Conservation (phyloP, 768 basidiomycete genomes). For the Coprinopsis cinerea region DNA sequence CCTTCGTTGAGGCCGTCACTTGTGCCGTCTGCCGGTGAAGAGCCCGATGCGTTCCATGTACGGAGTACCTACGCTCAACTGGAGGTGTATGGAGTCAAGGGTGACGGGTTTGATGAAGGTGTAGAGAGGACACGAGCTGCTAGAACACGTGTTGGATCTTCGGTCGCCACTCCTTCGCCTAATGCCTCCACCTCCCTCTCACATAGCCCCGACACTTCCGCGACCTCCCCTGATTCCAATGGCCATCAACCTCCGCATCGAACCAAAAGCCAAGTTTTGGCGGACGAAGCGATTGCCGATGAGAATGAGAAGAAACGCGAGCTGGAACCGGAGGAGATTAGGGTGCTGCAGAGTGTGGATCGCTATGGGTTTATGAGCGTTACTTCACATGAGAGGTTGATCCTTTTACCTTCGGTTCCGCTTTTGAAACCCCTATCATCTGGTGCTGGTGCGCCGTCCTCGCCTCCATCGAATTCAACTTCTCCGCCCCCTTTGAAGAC, state of each 20-base stretch:
- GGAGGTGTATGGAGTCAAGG: constrained; percentile 86
- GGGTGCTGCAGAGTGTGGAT: constrained; percentile 74
- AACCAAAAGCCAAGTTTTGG: constrained; percentile 42
- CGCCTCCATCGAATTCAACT: neutral
- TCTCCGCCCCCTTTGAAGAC: constrained; percentile 17
- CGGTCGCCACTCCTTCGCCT: neutral
- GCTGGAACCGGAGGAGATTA: constrained; percentile 66
- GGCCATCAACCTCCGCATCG: constrained; percentile 12
- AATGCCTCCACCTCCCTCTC: neutral
- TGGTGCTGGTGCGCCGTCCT: neutral
- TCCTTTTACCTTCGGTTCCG: constrained; percentile 48
- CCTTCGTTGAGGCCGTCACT: constrained; percentile 35
- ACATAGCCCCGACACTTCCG: neutral
- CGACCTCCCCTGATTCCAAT: neutral
- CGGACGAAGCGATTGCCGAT: constrained; percentile 49
- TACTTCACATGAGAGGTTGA: constrained; percentile 78
- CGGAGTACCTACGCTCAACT: constrained; percentile 85
- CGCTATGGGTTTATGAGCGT: constrained; percentile 89
- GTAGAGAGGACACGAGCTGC: constrained; percentile 83
- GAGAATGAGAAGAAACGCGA: constrained; percentile 59
- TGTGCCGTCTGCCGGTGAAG: constrained; percentile 72
- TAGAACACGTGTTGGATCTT: constrained; percentile 34
- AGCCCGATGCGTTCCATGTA: constrained; percentile 77
- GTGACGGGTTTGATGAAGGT: constrained; percentile 93
- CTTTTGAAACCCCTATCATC: constrained; percentile 41